Percentiles rank a stretch among this genome's conserved stretches.
Conservation (phyloP, 352 stramenopile species). For the Phytophthora tentaculata region DNA sequence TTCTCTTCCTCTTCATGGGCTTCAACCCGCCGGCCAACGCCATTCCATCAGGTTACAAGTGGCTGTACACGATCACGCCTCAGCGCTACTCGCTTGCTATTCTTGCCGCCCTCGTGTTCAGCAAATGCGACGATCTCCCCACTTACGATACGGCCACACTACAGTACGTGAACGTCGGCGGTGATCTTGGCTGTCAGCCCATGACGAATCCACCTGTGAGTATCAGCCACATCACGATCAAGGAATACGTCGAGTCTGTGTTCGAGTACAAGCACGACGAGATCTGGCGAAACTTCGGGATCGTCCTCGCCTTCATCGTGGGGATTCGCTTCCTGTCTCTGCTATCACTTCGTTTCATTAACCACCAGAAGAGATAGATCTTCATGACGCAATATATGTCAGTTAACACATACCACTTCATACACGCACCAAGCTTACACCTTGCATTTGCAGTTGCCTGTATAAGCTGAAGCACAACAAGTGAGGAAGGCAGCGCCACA, state of each 20-base stretch:
- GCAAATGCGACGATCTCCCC: slow-evolving; percentile 47
- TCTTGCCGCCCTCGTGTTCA: slow-evolving; percentile 45
- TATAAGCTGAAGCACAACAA: not conserved
- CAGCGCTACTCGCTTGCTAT: slow-evolving; percentile 50
- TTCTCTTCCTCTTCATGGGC: slow-evolving; percentile 65
- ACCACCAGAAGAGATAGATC: slow-evolving; percentile 54
- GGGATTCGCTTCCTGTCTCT: slow-evolving; percentile 54
- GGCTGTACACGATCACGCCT: slow-evolving; percentile 49
- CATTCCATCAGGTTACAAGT: slow-evolving; percentile 64
- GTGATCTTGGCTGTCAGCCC: slow-evolving; percentile 45
- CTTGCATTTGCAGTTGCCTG: not conserved
- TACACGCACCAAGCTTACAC: not conserved
- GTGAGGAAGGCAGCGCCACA: not conserved
- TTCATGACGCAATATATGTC: not conserved
- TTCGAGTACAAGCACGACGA: slow-evolving; percentile 71
- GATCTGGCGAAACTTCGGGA: slow-evolving; percentile 50
- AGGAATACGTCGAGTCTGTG: slow-evolving; percentile 53
- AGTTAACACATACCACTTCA: slow-evolving; percentile 4
- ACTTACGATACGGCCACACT: slow-evolving; percentile 32
- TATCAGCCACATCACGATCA: slow-evolving; percentile 50
- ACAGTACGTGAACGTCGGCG: slow-evolving; percentile 39
- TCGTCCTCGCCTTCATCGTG: slow-evolving; percentile 56
- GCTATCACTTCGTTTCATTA: slow-evolving; percentile 61
- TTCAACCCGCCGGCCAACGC: slow-evolving; percentile 50
- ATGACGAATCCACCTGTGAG: slow-evolving; percentile 42